These are phyloP conservation scores for Ceratocystiopsis minuta DNA, from an alignment of 2,329 filamentous ascomycete species.

Conservation along the genomic window DNA sequence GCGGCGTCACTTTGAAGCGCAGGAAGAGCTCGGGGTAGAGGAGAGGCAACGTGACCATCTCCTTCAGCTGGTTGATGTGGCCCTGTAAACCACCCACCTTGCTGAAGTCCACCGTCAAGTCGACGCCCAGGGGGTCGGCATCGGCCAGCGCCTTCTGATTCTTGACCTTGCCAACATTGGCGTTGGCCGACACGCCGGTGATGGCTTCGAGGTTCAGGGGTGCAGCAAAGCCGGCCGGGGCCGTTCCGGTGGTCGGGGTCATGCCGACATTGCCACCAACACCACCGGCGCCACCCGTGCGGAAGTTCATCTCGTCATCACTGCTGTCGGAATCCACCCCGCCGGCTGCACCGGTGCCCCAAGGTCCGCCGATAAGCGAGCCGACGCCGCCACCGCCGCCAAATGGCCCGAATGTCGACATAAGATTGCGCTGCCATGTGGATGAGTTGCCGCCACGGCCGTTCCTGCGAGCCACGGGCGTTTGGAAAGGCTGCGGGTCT, in stretches of 20 bases:
- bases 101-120: slow-evolving; percentile 82
- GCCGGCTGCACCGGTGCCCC: slow-evolving; percentile 54
- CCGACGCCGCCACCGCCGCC: slow-evolving; percentile 62
- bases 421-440: slow-evolving; percentile 61
- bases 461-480: slow-evolving; percentile 49
- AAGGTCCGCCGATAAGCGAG: slow-evolving; percentile 56
- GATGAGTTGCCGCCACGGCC: slow-evolving; percentile 40
- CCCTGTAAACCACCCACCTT: slow-evolving; percentile 83
- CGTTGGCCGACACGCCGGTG: slow-evolving; percentile 31
- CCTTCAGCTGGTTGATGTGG: slow-evolving; percentile 92
- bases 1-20: slow-evolving; percentile 81
- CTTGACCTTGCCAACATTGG: slow-evolving; percentile 84
- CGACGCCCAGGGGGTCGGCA: slow-evolving; percentile 84
- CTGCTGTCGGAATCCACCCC: slow-evolving; percentile 90
- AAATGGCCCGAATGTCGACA: slow-evolving; percentile 84
- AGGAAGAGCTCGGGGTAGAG: slow-evolving; percentile 90
- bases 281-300: slow-evolving; percentile 25
- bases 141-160: slow-evolving; percentile 84
- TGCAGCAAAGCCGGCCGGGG: slow-evolving; percentile 9
- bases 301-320: slow-evolving; percentile 56
- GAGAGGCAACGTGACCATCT: slow-evolving; percentile 91
- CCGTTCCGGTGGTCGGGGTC: slow-evolving; percentile 33
- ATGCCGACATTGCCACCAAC: slow-evolving; percentile 42
- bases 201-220: slow-evolving; percentile 21
- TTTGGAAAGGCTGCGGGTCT: slow-evolving; percentile 36